A percentile compares a stretch with the other conserved stretches of the same genome.
Conservation (phyloP, 306 rosid species). For the Cucurbita pepo region DNA sequence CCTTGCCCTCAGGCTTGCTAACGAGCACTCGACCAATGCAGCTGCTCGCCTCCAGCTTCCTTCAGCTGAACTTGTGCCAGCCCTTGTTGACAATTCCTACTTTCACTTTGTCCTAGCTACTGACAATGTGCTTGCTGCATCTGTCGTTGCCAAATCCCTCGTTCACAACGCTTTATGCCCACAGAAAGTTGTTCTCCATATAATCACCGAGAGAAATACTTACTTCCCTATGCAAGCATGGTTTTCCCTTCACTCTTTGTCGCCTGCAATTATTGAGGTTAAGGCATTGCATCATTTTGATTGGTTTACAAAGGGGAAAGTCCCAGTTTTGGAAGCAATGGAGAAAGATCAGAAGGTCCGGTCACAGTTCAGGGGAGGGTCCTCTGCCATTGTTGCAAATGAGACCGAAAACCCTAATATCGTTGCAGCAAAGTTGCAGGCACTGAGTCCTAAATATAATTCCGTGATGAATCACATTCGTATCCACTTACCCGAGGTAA, state of each 20-base stretch:
- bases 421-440: constrained; percentile 88
- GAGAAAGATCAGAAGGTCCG: constrained; percentile 85
- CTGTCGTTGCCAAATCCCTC: constrained; percentile 79
- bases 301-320: constrained; percentile 88
- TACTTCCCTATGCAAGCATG: constrained; percentile 97
- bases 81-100: constrained; percentile 76
- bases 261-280: constrained; percentile 90
- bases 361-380: constrained; percentile 83
- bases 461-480: constrained; percentile 95
- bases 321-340: constrained; percentile 96
- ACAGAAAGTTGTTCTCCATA: constrained; percentile 57
- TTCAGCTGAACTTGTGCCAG: constrained; percentile 75
- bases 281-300: constrained; percentile 97
- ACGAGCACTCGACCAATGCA: constrained; percentile 83
- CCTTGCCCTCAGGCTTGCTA: constrained; percentile 70
- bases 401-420: constrained; percentile 64
- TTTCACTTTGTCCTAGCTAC: constrained; percentile 88
- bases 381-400: constrained; percentile 74
- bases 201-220: constrained; percentile 84
- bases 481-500: constrained; percentile 94
- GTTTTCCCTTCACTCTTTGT: constrained; percentile 77
- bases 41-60: constrained; percentile 96
- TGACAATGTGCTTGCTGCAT: constrained; percentile 82
- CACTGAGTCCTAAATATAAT: constrained; percentile 94
- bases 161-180: constrained; percentile 63